A percentile compares a stretch with the other conserved stretches of the same genome.
Evolutionary conservation across 164 flowering plant species (phyloP).

Genomic region (Nymphaea thermarum): DNA sequence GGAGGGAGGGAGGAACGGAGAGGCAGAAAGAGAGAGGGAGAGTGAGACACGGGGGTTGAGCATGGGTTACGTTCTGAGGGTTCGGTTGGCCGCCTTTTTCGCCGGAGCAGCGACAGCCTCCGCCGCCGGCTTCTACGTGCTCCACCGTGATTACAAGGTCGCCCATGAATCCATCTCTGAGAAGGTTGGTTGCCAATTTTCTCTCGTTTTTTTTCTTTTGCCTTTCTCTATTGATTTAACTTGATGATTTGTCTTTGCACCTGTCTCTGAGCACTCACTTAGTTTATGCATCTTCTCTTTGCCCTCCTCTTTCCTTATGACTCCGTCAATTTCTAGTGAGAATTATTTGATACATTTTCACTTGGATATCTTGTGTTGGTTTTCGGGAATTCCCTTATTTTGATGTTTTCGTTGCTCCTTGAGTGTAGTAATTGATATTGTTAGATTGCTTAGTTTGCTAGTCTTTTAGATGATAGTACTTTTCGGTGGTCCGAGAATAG

Average conservation of each 20-base stretch:
- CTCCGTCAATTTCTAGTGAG: neutral
- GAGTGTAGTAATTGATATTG: neutral
- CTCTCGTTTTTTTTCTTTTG: neutral
- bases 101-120: constrained; percentile 74
- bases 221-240: no score
- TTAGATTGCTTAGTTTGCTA: neutral
- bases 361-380: neutral
- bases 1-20: neutral
- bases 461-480: neutral
- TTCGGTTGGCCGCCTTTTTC: constrained; percentile 72
- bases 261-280: neutral
- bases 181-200: constrained; percentile 22
- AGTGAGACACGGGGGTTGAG: neutral
- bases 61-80: constrained; percentile 74
- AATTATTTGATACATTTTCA: neutral
- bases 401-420: neutral
- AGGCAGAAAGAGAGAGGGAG: neutral
- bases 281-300: neutral
- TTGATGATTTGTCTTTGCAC: neutral
- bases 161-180: constrained; percentile 58
- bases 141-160: constrained; percentile 61
- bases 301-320: neutral
- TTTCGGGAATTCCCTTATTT: neutral
- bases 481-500: neutral
- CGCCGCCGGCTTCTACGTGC: constrained; percentile 44